Evolutionary conservation across 352 stramenopile genomes (phyloP).

Genomic region (Pythium myriotylum): DNA sequence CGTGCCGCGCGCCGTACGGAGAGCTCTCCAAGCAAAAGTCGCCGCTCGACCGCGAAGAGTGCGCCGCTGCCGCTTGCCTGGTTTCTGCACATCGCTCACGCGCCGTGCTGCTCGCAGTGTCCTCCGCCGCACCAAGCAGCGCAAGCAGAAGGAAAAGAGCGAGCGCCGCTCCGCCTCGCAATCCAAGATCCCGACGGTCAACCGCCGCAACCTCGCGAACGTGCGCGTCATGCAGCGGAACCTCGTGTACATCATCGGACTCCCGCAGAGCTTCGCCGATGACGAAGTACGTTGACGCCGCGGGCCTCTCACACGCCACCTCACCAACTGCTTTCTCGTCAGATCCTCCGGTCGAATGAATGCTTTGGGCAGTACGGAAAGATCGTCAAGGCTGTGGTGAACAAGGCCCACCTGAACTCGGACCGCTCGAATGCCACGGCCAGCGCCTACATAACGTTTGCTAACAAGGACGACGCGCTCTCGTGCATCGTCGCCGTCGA

Average conservation of each 20-base stretch:
- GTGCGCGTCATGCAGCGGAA: slow-evolving; percentile 94
- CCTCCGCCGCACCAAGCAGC: slow-evolving; percentile 75
- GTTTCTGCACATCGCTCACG: neutral
- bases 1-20: slow-evolving; percentile 96
- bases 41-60: slow-evolving; percentile 96
- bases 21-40: slow-evolving; percentile 90
- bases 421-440: slow-evolving; percentile 76
- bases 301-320: neutral
- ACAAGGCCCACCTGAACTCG: slow-evolving; percentile 77
- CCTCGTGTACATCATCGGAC: slow-evolving; percentile 94
- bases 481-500: slow-evolving; percentile 92
- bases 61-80: slow-evolving; percentile 1
- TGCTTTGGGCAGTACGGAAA: slow-evolving; percentile 90
- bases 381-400: slow-evolving; percentile 93
- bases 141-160: slow-evolving; percentile 85
- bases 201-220: slow-evolving; percentile 87
- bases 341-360: slow-evolving; percentile 81
- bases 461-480: slow-evolving; percentile 88
- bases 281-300: slow-evolving; percentile 53
- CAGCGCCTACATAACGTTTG: slow-evolving; percentile 95
- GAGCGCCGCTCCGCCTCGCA: slow-evolving; percentile 65
- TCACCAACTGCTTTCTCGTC: neutral
- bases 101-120: slow-evolving; percentile 41
- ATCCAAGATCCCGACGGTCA: slow-evolving; percentile 40
- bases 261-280: slow-evolving; percentile 84